Percentiles rank a stretch among this genome's conserved stretches.
Conservation (phyloP, 163 green algal genomes). For the Scenedesmus sp. region DNA sequence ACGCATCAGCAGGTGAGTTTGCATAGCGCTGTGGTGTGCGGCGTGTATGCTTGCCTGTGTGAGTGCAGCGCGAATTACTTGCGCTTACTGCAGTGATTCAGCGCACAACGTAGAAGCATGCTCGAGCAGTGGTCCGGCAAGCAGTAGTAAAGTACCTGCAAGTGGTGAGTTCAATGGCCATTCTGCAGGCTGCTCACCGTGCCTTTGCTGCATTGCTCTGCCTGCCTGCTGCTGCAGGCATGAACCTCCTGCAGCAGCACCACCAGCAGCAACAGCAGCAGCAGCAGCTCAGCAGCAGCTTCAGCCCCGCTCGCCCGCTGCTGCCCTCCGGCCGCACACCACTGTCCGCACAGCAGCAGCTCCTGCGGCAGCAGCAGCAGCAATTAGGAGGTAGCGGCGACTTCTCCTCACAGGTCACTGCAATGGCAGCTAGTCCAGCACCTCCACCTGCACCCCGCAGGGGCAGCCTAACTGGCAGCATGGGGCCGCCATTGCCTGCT, state of each 20-base stretch:
- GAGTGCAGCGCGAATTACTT: background rate
- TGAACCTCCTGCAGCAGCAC: constrained; percentile 31
- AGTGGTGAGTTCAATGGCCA: background rate
- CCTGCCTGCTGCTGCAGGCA: constrained; percentile 13
- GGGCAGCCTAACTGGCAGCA: constrained; percentile 2
- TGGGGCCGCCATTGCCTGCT: background rate
- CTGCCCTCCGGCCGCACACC: constrained; percentile 21
- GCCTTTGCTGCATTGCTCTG: background rate
- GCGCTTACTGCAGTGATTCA: background rate
- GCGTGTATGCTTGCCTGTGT: background rate
- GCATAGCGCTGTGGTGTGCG: too few species aligned
- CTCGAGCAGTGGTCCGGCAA: too few species aligned
- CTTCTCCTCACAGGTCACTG: background rate
- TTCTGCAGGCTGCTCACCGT: background rate
- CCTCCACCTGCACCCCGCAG: background rate
- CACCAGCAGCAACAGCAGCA: constrained; percentile 37
- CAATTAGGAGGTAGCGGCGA: constrained; percentile 6
- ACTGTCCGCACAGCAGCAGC: background rate
- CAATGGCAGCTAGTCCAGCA: constrained; percentile 20
- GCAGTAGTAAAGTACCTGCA: background rate
- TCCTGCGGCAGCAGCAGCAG: constrained; percentile 31
- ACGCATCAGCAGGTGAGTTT: constrained; percentile 24
- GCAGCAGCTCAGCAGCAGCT: constrained; percentile 47
- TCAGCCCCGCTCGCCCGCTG: constrained; percentile 39
- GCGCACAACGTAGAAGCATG: too few species aligned